Evolutionary conservation across 352 stramenopile genomes (phyloP).

Genomic region (Phytophthora melonis): DNA sequence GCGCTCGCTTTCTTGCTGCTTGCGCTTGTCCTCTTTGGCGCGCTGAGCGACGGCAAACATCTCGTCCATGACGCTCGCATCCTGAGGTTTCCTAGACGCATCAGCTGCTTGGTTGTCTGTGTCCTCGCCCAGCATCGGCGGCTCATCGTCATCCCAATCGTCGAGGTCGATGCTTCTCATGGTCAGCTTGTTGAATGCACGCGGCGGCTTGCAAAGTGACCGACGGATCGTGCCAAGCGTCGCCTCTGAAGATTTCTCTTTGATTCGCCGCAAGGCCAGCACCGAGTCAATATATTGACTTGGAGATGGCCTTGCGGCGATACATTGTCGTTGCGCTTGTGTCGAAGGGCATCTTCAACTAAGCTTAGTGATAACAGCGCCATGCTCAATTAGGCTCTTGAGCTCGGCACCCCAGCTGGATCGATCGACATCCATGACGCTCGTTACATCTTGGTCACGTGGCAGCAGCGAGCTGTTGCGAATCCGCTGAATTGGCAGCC

Average conservation of each 20-base stretch:
- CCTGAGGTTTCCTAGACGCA: conserved; percentile 10
- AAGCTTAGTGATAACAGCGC: no score
- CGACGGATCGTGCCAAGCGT: conserved; percentile 19
- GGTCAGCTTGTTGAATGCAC: background rate
- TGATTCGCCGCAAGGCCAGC: no score
- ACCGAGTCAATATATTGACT: no score
- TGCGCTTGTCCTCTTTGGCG: conserved; percentile 62
- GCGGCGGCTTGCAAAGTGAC: conserved; percentile 19
- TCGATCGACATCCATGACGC: no score
- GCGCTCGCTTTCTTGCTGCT: conserved; percentile 53
- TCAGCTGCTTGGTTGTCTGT: conserved; percentile 46
- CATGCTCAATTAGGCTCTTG: no score
- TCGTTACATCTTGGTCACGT: background rate
- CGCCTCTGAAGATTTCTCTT: background rate
- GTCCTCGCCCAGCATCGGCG: conserved; percentile 50
- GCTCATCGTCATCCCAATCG: conserved; percentile 53
- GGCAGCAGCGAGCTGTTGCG: background rate
- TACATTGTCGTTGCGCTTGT: no score
- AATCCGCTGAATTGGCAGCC: conserved; percentile 5
- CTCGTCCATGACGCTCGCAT: conserved; percentile 77
- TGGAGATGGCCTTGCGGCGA: no score
- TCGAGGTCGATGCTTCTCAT: conserved; percentile 25
- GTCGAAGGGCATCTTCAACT: no score
- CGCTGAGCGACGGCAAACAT: conserved; percentile 67
- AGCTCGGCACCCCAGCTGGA: no score